Base-by-base conservation (phyloP, 1,284 basidiomycete genomes). In the Puccinia sorghi region DNA sequence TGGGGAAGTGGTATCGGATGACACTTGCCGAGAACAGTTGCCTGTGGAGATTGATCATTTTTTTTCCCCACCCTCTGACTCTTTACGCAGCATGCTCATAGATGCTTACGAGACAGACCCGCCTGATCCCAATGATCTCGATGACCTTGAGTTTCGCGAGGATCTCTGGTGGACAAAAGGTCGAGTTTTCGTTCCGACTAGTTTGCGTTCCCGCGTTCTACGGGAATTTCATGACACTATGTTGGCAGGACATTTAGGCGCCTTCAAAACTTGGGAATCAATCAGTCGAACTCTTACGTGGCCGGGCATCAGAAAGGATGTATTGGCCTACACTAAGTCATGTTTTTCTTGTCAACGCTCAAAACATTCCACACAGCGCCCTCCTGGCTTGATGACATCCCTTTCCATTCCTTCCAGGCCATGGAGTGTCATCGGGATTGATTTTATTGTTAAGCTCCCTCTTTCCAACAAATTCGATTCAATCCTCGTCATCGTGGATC, bases 221-320 rank as follows among this genome's bases (percentile, higher is more conserved):
- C 5, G 39, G 8, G 25, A 37, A 3, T 72, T 32, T 39, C 70
- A 72, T 57, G 48, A 52, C n/a, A 37, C 17, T 7, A 12, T 32
- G 13, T 32, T 37, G 25, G n/a, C 52, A 15, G 70, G 70, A 3
- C 70, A 72, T 57, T 41, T 52, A 13, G 70, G 70, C 0, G 22
- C 15, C 0, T 25, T 39, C 13, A 27, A 72, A 13, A 72, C 70
- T 8, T 72, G 56, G 52, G 48, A 72, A 37, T 7, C 54, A 12
- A 37, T 72, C 3, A 4, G 5, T 20, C 13, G 52, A n/a, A 57
- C 52, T 41, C 22, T 54, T 37, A n/a, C 13, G 6, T 72, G 70
- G 70, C 48, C 25, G 52, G 37, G 37, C 17, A 52, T 54, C 20
- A 7, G 70, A 5, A 37, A 25, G 11, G 70, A 72, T 12, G 52